Conservation (phyloP, 768 basidiomycete species). For the Leccinum boreale region DNA sequence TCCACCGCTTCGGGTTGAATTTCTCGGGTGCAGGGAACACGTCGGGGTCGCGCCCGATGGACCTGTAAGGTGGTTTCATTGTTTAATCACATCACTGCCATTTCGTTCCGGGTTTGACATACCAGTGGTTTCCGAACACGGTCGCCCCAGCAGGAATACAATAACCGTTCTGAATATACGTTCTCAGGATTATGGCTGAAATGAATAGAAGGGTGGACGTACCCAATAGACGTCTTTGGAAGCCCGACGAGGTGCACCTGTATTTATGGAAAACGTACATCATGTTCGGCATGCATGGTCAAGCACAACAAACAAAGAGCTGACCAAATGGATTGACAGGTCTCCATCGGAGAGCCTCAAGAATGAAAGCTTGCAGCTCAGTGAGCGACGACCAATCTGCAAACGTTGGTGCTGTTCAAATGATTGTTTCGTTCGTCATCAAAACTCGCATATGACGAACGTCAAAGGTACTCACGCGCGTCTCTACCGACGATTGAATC, state of each 20-base stretch:
- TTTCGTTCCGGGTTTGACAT: background rate
- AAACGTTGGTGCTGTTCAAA: conserved; percentile 35
- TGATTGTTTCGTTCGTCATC: background rate
- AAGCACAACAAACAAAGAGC: background rate
- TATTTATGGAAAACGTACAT: too few relatives aligned
- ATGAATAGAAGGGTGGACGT: background rate
- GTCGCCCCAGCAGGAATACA: conserved; percentile 34
- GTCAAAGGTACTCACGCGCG: conserved; percentile 21
- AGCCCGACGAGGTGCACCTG: conserved; percentile 24
- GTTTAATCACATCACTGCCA: background rate
- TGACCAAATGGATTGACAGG: conserved; percentile 33
- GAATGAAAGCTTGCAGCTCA: conserved; percentile 36
- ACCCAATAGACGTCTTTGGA: conserved; percentile 29
- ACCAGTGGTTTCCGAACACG: conserved; percentile 34
- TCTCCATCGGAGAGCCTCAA: conserved; percentile 39
- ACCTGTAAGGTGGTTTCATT: conserved; percentile 8
- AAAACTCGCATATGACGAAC: background rate
- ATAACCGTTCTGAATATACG: conserved; percentile 29
- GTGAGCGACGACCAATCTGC: conserved; percentile 32
- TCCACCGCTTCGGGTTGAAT: conserved; percentile 58
- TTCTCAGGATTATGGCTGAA: background rate
- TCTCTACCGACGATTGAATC: conserved; percentile 36
- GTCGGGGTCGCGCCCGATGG: conserved; percentile 23
- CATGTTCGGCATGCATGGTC: background rate
- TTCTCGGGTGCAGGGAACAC: conserved; percentile 38